These are phyloP conservation scores for Zopfochytrium polystomum DNA, from an alignment of 371 early-diverging fungal species.

Conservation along the genomic window DNA sequence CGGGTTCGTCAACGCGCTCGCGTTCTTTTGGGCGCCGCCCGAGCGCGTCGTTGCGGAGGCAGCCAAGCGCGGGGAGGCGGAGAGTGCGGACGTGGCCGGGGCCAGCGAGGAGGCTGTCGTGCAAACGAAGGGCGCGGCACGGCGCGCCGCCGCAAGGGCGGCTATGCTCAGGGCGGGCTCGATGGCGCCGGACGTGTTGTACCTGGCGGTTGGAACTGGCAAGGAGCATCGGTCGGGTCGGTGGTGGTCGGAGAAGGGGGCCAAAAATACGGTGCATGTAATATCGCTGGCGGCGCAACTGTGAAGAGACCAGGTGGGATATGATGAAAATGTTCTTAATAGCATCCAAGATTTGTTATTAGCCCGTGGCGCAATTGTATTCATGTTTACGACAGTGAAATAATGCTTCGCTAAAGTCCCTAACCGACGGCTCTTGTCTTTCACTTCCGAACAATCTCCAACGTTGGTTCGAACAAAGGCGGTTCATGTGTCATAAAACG, in stretches of 20 bases:
- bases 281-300: too few species aligned
- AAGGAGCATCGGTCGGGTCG: slow-evolving; percentile 89
- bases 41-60: background rate
- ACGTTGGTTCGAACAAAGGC: too few species aligned
- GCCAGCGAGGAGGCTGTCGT: background rate
- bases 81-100: background rate
- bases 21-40: slow-evolving; percentile 45
- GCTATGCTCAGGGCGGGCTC: slow-evolving; percentile 1
- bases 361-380: too few species aligned
- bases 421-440: too few species aligned
- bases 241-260: slow-evolving; percentile 68
- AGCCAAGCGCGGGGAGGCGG: background rate
- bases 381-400: too few species aligned
- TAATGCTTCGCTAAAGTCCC: too few species aligned
- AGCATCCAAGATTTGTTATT: too few species aligned
- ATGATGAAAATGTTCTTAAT: too few species aligned
- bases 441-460: too few species aligned
- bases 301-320: too few species aligned
- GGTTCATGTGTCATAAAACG: too few species aligned
- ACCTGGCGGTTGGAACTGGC: slow-evolving; percentile 74
- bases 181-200: slow-evolving; percentile 23
- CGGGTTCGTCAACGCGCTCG: slow-evolving; percentile 50
- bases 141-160: slow-evolving; percentile 6
- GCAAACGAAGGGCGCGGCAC: background rate
- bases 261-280: too few species aligned